Evolutionary conservation across 2,329 filamentous ascomycete genomes (phyloP), one percentile per base, ranked within the genome.

Genomic region (Xylaria sp.): DNA sequence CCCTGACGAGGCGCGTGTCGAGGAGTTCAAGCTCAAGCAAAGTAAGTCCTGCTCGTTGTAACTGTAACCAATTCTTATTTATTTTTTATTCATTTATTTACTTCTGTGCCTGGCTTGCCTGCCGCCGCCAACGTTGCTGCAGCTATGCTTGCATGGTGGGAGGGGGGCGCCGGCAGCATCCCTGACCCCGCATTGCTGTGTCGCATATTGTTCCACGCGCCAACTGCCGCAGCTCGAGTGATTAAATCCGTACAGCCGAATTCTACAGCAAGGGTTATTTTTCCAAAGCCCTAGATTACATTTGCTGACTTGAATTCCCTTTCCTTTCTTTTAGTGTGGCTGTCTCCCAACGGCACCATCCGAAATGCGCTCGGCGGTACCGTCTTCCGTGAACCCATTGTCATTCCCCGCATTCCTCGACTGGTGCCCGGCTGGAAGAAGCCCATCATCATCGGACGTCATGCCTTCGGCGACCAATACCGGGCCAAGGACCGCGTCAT

Each of bases 1-100:
- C 45, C 95, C 95, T 40, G 95, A 99, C 78, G 95, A 99, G 87
- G 90, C 88, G 68, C 90, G 95, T 77, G 94, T 99, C 31, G 87
- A 98, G 84, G 95, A 98, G 82, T 99, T 98, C 81, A 94, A 97
- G 78, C 87, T 99, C 72, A 99, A 98, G 91, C 89, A 98, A 84
- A 98, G 91, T 94, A 82, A 79, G 89, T 71, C 58, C 46, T 23
- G 33, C 63, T 21, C 1, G 4, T 57, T 6, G 7, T n/a, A 23
- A 17, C 35, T 46, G 43, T 4, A 28, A 23, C 12, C 31, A 43
- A 9, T 9, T 33, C 31, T 19, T 46, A 14, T 21, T 38, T 12
- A 17, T 55, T 7, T 19, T 51, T 23, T 21, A 55, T 8, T 19
- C 6, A n/a, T n/a, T 15, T 40, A 3, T 15, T 6, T 40, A 2